These are phyloP conservation scores for Phytophthora palmivora DNA, from an alignment of 352 stramenopile species.

Conservation along the genomic window DNA sequence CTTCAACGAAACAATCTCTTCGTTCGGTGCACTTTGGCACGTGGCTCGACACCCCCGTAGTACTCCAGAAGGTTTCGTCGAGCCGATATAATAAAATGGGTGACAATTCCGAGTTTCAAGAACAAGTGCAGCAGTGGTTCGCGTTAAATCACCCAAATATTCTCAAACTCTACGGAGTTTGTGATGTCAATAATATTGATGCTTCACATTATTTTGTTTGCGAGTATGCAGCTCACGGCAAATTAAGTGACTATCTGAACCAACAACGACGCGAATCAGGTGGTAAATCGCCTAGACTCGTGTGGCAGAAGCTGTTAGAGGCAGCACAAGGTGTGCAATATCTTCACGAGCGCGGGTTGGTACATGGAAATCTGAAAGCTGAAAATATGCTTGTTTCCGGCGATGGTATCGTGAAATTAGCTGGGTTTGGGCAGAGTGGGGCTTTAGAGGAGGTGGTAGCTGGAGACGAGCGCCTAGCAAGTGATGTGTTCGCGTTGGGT, in stretches of 20 bases:
- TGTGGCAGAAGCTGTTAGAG: slow-evolving; percentile 39
- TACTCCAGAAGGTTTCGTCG: slow-evolving; percentile 13
- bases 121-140: slow-evolving; percentile 16
- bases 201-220: slow-evolving; percentile 39
- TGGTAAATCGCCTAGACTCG: background rate
- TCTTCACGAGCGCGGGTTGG: slow-evolving; percentile 26
- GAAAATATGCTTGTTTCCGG: slow-evolving; percentile 30
- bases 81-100: no score
- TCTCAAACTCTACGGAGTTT: slow-evolving; percentile 32
- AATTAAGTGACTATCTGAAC: slow-evolving; percentile 26
- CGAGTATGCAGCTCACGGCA: slow-evolving; percentile 26
- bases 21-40: slow-evolving; percentile 25
- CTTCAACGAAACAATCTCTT: slow-evolving; percentile 6
- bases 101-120: background rate
- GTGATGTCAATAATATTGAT: no score
- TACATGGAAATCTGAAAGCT: slow-evolving; percentile 27
- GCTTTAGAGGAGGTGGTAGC: background rate
- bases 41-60: slow-evolving; percentile 23
- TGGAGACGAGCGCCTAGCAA: slow-evolving; percentile 6
- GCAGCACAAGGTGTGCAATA: no score
- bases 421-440: slow-evolving; percentile 10
- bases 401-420: slow-evolving; percentile 19
- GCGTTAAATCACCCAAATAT: slow-evolving; percentile 34
- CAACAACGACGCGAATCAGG: background rate
- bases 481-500: slow-evolving; percentile 20